These are phyloP conservation scores for Moniliella sp. DNA, from an alignment of 1,284 basidiomycete genomes.

Conservation along the genomic window DNA sequence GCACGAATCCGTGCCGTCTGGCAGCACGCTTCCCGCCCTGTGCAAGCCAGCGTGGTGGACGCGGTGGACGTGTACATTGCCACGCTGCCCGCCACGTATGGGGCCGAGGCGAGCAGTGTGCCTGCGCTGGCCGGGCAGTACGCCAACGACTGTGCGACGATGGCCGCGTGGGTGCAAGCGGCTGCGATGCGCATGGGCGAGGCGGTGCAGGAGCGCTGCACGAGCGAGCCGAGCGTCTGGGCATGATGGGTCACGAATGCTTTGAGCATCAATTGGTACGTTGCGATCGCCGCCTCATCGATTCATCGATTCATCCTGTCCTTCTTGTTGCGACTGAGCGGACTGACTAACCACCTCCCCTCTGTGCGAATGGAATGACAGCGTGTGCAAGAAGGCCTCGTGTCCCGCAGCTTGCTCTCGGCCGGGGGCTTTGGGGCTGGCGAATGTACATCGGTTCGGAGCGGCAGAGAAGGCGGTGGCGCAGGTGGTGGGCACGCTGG, in stretches of 20 bases:
- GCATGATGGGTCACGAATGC: constrained; percentile 11
- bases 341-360: neutral
- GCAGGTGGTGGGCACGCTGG: constrained; percentile 48
- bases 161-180: constrained; percentile 41
- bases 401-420: constrained; percentile 42
- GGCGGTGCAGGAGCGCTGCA: constrained; percentile 6
- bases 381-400: constrained; percentile 36
- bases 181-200: constrained; percentile 7
- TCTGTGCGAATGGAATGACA: neutral
- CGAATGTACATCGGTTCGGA: constrained; percentile 53
- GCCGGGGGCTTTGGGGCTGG: constrained; percentile 50
- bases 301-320: too few species aligned
- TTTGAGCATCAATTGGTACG: constrained; percentile 14
- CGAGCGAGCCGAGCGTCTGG: constrained; percentile 8
- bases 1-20: too few species aligned
- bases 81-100: constrained; percentile 52
- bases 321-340: too few species aligned
- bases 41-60: too few species aligned
- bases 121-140: constrained; percentile 52
- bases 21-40: too few species aligned
- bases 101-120: constrained; percentile 40
- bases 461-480: constrained; percentile 53
- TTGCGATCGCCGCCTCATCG: neutral
- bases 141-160: constrained; percentile 65
- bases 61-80: constrained; percentile 60